These are phyloP conservation scores for Eutypa lata DNA, from an alignment of 2,329 filamentous ascomycete species.

Conservation along the genomic window DNA sequence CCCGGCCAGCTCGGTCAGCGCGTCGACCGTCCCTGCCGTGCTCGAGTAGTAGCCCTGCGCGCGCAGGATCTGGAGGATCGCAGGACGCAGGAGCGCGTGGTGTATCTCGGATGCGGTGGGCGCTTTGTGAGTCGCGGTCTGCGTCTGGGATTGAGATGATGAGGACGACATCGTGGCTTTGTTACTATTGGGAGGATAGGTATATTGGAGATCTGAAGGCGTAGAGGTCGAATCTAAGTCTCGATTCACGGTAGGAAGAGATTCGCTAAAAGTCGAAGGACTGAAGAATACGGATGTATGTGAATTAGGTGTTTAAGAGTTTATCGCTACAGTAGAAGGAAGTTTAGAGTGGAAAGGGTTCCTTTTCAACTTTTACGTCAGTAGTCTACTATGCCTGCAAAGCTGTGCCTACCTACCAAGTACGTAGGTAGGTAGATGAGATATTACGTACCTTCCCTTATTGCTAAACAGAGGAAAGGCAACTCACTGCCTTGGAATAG, in stretches of 20 bases:
- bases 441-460: too few species aligned
- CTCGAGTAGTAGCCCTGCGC: slow-evolving; percentile 86
- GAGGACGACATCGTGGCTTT: slow-evolving; percentile 3
- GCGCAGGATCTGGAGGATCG: slow-evolving; percentile 85
- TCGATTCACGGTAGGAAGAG: not conserved
- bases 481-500: too few species aligned
- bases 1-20: slow-evolving; percentile 80
- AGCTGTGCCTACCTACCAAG: too few species aligned
- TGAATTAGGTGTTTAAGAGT: too few species aligned
- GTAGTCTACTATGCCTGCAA: too few species aligned
- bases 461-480: too few species aligned
- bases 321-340: too few species aligned
- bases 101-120: slow-evolving; percentile 22
- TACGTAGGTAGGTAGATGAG: too few species aligned
- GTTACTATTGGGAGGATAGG: not conserved
- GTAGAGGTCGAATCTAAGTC: not conserved
- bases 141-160: slow-evolving; percentile 3
- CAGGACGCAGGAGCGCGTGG: slow-evolving; percentile 80
- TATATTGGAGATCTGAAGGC: too few species aligned
- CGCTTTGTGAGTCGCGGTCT: slow-evolving; percentile 12
- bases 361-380: too few species aligned
- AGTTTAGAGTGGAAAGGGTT: too few species aligned
- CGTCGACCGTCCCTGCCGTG: slow-evolving; percentile 77
- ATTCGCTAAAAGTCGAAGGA: not conserved
- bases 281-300: too few species aligned